A percentile compares a stretch with the other conserved stretches of the same genome.
Evolutionary conservation across 2,329 filamentous ascomycete genomes (phyloP).

Genomic region (Ploettnerulaceae sp.): DNA sequence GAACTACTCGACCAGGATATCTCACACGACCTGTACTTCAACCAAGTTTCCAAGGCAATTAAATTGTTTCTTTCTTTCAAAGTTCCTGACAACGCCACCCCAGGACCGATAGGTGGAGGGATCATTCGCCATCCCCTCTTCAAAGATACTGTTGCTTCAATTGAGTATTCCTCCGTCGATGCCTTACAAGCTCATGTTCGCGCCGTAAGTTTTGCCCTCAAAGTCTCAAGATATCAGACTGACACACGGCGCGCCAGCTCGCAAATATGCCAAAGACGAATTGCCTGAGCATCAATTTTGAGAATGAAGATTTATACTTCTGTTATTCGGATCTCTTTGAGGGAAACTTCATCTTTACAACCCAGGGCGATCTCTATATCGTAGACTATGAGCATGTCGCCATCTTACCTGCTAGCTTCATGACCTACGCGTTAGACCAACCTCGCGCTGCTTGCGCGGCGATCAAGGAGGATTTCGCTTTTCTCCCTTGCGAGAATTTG

Average conservation of each 20-base stretch:
- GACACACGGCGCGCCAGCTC: not conserved
- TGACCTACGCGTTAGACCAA: constrained; percentile 4
- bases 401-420: constrained; percentile 10
- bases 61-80: constrained; percentile 16
- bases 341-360: constrained; percentile 12
- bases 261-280: not conserved
- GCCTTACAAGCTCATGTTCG: not conserved
- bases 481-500: constrained; percentile 4
- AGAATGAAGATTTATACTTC: constrained; percentile 10
- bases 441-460: not conserved
- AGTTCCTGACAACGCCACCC: not conserved
- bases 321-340: constrained; percentile 15
- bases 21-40: not conserved
- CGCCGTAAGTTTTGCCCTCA: not conserved
- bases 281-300: constrained; percentile 5
- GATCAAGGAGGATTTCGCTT: constrained; percentile 3
- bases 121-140: constrained; percentile 19
- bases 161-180: constrained; percentile 1
- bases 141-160: constrained; percentile 10
- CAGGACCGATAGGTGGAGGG: constrained; percentile 11
- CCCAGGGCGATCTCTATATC: constrained; percentile 7
- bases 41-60: constrained; percentile 14
- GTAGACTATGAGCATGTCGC: constrained; percentile 10
- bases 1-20: not conserved
- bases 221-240: not conserved